Base-by-base conservation (phyloP, 495 filamentous ascomycete genomes). In the Daldinia bambusicola region DNA sequence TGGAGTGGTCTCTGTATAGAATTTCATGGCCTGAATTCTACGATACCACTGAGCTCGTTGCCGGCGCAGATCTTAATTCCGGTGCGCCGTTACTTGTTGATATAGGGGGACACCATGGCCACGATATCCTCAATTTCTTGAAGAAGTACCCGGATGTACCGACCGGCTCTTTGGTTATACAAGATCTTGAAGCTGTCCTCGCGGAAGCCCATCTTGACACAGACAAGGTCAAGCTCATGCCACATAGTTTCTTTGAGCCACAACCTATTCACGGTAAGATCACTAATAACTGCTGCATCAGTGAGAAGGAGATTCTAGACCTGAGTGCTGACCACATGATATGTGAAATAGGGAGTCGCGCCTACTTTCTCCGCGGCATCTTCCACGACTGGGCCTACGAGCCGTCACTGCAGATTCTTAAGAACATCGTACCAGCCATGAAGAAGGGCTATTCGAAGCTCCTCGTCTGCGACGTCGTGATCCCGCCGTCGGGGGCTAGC, bases 341-440 rank as follows among this genome's bases (percentile, higher is more conserved):
- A 20, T 52, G 26, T 45, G 34, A 20, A 12, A 70, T 36, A 81
- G 83, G 78, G 32, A 82, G 82, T 16, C 71, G 79, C 0, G 79
- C 77, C 0, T 85, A 85, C 67, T 82, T 78, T 66, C 67, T 82
- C 55, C 82, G 81, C 53, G 69, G 59, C 6, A 72, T 85, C 0
- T 70, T 85, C 4, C 84, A 86, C 60, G 80, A 85, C 72, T 84
- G 81, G 82, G 66, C 82, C 0, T 79, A 85, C 45, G 14, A 20
- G 6, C 31, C 48, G 0, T 70, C 70, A 0, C 18, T 68, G n/a
- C 36, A 73, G 32, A 71, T 75, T 9, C 55, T 77, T 14, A 36
- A 50, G 14, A 75, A 75, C 16, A 56, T 68, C 20, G 50, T 32
- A 9, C 67, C 64, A 13, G 72, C 69, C 20, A 68, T 77, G 72